Percentiles rank a stretch among this genome's conserved stretches.
Evolutionary conservation across 1,139 yeast species (phyloP).

Genomic region (Debaryomyces coudertii): DNA sequence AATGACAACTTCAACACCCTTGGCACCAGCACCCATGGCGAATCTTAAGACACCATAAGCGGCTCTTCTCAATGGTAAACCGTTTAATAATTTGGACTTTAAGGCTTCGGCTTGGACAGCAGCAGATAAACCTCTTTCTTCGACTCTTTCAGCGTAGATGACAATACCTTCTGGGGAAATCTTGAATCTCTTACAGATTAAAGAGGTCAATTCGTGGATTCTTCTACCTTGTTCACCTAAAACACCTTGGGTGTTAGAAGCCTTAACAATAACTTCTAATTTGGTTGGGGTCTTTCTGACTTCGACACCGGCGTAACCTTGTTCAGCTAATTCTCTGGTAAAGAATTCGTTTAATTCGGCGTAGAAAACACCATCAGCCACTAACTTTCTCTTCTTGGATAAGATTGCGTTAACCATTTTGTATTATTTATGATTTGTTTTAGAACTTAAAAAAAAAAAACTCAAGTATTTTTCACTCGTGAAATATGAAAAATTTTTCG

Average conservation of each 20-base stretch:
- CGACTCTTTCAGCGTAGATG: conserved; percentile 98
- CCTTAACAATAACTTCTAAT: conserved; percentile 98
- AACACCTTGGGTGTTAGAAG: conserved; percentile 98
- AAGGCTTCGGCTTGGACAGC: conserved; percentile 99
- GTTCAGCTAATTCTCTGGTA: conserved; percentile 99
- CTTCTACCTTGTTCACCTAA: conserved; percentile 99
- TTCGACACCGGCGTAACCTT: conserved; percentile 99
- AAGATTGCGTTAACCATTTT: conserved; percentile 57
- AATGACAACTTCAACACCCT: conserved; percentile 99
- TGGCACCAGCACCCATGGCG: conserved; percentile 99
- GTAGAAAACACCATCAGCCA: conserved; percentile 99
- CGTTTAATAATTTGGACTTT: conserved; percentile 96
- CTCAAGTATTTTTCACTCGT: background rate
- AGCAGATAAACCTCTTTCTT: conserved; percentile 99
- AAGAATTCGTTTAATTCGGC: conserved; percentile 99
- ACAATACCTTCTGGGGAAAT: conserved; percentile 92
- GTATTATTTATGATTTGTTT: conserved; percentile 12
- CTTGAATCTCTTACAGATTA: conserved; percentile 98
- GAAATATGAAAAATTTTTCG: conserved; percentile 19
- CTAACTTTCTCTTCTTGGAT: conserved; percentile 87
- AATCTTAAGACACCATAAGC: conserved; percentile 99
- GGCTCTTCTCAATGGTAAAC: conserved; percentile 99
- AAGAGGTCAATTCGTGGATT: conserved; percentile 97
- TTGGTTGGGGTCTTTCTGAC: conserved; percentile 98
- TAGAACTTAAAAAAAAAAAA: conserved; percentile 8